Conservation (phyloP, 2,329 filamentous ascomycete species). For the Dothiorella sarmentorum region DNA sequence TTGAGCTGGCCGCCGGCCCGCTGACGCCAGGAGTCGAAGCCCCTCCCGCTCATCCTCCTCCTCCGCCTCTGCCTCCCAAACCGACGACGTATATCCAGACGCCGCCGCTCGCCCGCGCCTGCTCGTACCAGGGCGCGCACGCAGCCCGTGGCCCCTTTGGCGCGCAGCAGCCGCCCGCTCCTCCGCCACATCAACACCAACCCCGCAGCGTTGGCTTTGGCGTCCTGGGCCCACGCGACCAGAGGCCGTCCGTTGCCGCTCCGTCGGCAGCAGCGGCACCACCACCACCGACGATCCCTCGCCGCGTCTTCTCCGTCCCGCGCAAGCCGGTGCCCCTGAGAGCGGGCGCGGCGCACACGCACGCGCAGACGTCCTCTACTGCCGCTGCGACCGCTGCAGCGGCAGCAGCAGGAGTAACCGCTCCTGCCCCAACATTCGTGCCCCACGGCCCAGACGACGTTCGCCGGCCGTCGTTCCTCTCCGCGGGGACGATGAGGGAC, state of each 20-base stretch:
- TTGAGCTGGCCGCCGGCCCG: constrained; percentile 5
- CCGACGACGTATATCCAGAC: too few relatives aligned
- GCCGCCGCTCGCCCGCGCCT: too few relatives aligned
- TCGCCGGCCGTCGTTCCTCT: too few relatives aligned
- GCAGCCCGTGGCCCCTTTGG: too few relatives aligned
- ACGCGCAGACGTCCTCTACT: not conserved
- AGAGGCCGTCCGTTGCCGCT: not conserved
- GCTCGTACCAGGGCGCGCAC: too few relatives aligned
- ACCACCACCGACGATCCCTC: not conserved
- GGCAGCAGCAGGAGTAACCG: too few relatives aligned
- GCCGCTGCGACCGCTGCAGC: not conserved
- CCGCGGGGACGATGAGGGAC: too few relatives aligned
- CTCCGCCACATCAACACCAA: not conserved
- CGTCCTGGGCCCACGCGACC: not conserved
- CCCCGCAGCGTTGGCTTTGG: not conserved
- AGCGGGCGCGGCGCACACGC: not conserved
- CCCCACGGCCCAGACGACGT: too few relatives aligned
- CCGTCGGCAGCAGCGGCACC: not conserved
- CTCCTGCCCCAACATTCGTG: too few relatives aligned
- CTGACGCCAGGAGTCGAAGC: not conserved
- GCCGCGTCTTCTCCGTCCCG: not conserved
- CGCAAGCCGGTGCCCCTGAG: not conserved
- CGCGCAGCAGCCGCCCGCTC: too few relatives aligned
- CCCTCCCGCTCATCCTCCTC: too few relatives aligned
- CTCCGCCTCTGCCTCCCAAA: too few relatives aligned